Base-by-base conservation (phyloP, 2,329 filamentous ascomycete genomes). In the Capronia americana region DNA sequence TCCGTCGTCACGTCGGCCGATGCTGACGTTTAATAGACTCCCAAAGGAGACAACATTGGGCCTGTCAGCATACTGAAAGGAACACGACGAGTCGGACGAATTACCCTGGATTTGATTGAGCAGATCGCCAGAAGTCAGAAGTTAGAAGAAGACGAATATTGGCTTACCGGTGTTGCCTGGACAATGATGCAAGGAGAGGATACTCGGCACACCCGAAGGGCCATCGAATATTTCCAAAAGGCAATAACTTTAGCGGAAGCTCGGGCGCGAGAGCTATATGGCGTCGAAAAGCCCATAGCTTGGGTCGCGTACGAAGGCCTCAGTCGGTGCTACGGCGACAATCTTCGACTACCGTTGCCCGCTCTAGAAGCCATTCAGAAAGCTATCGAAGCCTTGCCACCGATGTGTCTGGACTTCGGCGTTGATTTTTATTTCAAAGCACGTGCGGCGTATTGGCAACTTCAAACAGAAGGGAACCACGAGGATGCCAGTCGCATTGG, bases 231-330 rank as follows among this genome's bases (percentile, higher is more conserved):
- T 57, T 64, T 65, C 46, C 51, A 63, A 38, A 65, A 63, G 53
- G 63, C 60, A 44, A 34, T 65, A 20, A 50, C 24, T 10, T 61
- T 65, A 32, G 14, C 54, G 17, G 54, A 56, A 34, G 54, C 54
- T 38, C 54, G 54, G 24, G 14, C 30, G 30, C 54, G 30, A 56
- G 20, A 56, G 54, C 54, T 56, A 32, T 56, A 56, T 56, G 54
- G 54, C 14, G 17, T 56, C 28, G 30, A 56, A 20, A 61, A 56
- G 32, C 59, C 63, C 20, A 17, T 26, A 20, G 59, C 32, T 17
- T 66, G 64, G 64, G 54, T 66, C 11, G 60, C 64, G 20, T 65
- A 65, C 61, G 64, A 66, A 53, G 64, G 61, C 24, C 61, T 64
- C 24, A 61, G 61, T 34, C 48, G 60, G 32, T 66, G 64, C 53